Evolutionary conservation across 768 basidiomycete species (phyloP).

Genomic region (Strobilomyces dryophilus): DNA sequence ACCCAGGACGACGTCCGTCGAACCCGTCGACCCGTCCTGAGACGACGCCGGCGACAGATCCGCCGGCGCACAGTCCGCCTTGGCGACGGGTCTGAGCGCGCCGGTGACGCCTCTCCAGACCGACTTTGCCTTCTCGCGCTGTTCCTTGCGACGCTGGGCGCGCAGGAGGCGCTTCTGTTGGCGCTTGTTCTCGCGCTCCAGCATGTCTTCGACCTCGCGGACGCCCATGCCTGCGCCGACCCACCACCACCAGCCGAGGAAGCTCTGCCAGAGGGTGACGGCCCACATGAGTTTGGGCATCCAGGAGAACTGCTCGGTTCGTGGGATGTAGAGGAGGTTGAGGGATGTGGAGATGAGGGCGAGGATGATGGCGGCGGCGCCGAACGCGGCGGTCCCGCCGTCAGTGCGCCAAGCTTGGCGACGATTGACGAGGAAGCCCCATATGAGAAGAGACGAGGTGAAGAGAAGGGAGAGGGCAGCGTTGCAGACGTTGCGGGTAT

Average conservation of each 20-base stretch:
- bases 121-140: slow-evolving; percentile 49
- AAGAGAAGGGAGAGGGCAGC: slow-evolving; percentile 95
- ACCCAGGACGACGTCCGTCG: neutral
- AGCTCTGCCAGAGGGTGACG: slow-evolving; percentile 95
- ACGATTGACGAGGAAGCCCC: slow-evolving; percentile 90
- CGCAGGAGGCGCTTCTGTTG: slow-evolving; percentile 44
- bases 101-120: slow-evolving; percentile 58
- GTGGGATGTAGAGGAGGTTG: slow-evolving; percentile 83
- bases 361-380: slow-evolving; percentile 76
- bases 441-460: slow-evolving; percentile 82
- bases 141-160: slow-evolving; percentile 45
- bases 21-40: slow-evolving; percentile 6
- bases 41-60: slow-evolving; percentile 1
- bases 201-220: slow-evolving; percentile 63
- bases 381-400: slow-evolving; percentile 94
- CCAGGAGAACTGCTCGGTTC: slow-evolving; percentile 87
- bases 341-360: slow-evolving; percentile 80
- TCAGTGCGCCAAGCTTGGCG: slow-evolving; percentile 93
- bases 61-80: too few relatives aligned
- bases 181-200: slow-evolving; percentile 51
- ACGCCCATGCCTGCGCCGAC: slow-evolving; percentile 88
- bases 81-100: slow-evolving; percentile 35
- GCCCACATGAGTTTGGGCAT: slow-evolving; percentile 86
- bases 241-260: slow-evolving; percentile 99
- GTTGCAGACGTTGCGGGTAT: slow-evolving; percentile 91